Percentiles rank a stretch among this genome's conserved stretches.
Conservation (phyloP, 2,329 filamentous ascomycete genomes). For the Trichoderma polysporum region DNA sequence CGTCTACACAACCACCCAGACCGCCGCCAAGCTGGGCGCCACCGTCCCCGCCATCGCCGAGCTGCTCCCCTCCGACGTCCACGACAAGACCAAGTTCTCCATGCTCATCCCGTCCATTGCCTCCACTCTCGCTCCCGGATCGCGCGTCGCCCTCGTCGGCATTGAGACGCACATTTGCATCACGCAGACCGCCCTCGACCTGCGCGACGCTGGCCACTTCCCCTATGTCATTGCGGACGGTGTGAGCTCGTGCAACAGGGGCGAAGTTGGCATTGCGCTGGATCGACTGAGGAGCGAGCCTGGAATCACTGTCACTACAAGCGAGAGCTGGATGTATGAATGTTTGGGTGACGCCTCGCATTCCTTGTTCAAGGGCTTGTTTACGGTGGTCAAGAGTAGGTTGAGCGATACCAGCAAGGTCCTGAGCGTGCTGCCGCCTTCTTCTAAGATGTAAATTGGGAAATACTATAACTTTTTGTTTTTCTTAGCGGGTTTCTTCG, state of each 20-base stretch:
- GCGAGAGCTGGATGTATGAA: conserved; percentile 89
- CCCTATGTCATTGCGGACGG: conserved; percentile 89
- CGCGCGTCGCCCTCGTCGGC: conserved; percentile 75
- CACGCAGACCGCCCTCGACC: conserved; percentile 84
- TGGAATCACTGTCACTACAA: conserved; percentile 77
- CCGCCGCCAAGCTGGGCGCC: conserved; percentile 71
- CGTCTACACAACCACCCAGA: conserved; percentile 84
- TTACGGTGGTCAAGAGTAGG: conserved; percentile 75
- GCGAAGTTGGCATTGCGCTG: conserved; percentile 79
- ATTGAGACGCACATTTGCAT: conserved; percentile 96
- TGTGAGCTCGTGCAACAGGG: conserved; percentile 81
- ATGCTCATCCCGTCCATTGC: conserved; percentile 76
- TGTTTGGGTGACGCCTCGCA: conserved; percentile 77
- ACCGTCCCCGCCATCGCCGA: conserved; percentile 71
- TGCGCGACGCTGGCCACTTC: conserved; percentile 69
- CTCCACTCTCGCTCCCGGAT: conserved; percentile 34
- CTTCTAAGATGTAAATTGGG: conserved; percentile 54
- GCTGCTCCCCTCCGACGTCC: conserved; percentile 54
- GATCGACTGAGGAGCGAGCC: conserved; percentile 67
- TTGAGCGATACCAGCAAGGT: conserved; percentile 67
- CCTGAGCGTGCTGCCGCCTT: conserved; percentile 58
- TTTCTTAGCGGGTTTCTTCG: no score
- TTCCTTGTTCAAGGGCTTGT: conserved; percentile 70
- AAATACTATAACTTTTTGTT: background rate
- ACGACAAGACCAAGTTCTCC: conserved; percentile 87